Percentiles rank a stretch among this genome's conserved stretches.
Conservation (phyloP, 495 filamentous ascomycete species). For the Talaromyces liani region DNA sequence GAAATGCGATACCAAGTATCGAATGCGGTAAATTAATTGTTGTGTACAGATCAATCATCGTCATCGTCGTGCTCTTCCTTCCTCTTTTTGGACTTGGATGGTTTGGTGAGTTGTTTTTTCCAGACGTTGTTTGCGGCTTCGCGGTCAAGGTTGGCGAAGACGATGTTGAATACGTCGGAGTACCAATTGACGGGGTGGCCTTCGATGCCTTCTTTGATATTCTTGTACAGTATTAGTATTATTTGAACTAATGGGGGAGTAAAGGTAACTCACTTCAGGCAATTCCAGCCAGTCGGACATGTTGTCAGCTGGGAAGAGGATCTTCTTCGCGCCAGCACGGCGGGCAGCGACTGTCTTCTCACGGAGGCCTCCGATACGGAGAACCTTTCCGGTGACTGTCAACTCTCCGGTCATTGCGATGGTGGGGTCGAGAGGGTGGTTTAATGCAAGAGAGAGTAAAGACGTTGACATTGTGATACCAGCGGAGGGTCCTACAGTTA, state of each 20-base stretch:
- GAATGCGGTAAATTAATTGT: background rate
- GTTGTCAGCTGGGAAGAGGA: conserved; percentile 95
- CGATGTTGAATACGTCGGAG: conserved; percentile 81
- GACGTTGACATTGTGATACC: conserved; percentile 97
- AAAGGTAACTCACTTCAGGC: conserved; percentile 68
- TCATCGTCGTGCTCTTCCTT: conserved; percentile 8
- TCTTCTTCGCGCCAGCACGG: conserved; percentile 85
- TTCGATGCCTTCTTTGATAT: conserved; percentile 92
- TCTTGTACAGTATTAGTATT: conserved; percentile 33
- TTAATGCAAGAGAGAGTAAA: conserved; percentile 74
- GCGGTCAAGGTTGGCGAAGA: conserved; percentile 77
- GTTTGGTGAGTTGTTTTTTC: conserved; percentile 62
- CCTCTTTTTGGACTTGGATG: conserved; percentile 16
- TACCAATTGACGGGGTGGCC: conserved; percentile 91
- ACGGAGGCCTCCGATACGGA: conserved; percentile 89
- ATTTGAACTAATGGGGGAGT: background rate
- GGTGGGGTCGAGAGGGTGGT: conserved; percentile 69
- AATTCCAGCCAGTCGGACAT: conserved; percentile 95
- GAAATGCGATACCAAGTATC: background rate
- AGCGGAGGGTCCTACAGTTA: conserved; percentile 61
- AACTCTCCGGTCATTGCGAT: conserved; percentile 98
- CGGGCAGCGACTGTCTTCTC: conserved; percentile 99
- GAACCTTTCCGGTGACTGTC: conserved; percentile 94
- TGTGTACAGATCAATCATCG: background rate
- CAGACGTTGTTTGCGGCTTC: conserved; percentile 63